A percentile compares a stretch with the other conserved stretches of the same genome.
Conservation (phyloP, 2,329 filamentous ascomycete genomes). For the Tolypocladium tropicale region DNA sequence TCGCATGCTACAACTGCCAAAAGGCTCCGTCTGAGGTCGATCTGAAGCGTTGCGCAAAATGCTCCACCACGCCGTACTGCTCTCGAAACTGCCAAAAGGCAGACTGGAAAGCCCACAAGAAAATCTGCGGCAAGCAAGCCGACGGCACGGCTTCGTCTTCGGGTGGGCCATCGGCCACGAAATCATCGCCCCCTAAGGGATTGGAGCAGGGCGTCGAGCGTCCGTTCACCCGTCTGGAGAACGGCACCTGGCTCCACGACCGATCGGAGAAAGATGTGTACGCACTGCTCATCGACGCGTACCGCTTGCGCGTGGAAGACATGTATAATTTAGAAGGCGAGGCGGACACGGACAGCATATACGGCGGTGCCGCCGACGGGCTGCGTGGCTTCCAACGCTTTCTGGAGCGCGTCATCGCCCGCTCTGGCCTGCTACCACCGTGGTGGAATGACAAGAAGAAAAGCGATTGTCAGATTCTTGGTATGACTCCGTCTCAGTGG, state of each 20-base stretch:
- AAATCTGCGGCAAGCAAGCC: slow-evolving; percentile 23
- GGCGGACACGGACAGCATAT: slow-evolving; percentile 17
- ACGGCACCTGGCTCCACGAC: slow-evolving; percentile 30
- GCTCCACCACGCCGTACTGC: slow-evolving; percentile 37
- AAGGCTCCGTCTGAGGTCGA: slow-evolving; percentile 15
- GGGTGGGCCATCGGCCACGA: not conserved
- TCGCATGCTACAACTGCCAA: slow-evolving; percentile 16
- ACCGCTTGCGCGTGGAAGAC: slow-evolving; percentile 35
- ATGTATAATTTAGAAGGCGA: slow-evolving; percentile 16
- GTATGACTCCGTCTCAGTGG: slow-evolving; percentile 12
- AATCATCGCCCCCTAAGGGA: slow-evolving; percentile 13
- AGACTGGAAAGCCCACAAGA: slow-evolving; percentile 40
- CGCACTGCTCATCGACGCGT: slow-evolving; percentile 34
- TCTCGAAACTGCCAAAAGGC: slow-evolving; percentile 38
- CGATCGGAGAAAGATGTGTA: slow-evolving; percentile 33
- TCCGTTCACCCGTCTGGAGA: slow-evolving; percentile 30
- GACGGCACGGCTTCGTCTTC: not conserved
- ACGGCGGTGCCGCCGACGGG: slow-evolving; percentile 11
- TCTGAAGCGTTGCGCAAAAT: slow-evolving; percentile 34
- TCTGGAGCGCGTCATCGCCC: slow-evolving; percentile 15
- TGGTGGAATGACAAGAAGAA: slow-evolving; percentile 34
- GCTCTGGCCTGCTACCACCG: not conserved
- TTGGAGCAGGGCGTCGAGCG: slow-evolving; percentile 16
- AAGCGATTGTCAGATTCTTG: not conserved
- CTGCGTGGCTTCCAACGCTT: slow-evolving; percentile 26